Evolutionary conservation across 768 basidiomycete species (phyloP).

Genomic region (Leucosporidium creatinivorum): DNA sequence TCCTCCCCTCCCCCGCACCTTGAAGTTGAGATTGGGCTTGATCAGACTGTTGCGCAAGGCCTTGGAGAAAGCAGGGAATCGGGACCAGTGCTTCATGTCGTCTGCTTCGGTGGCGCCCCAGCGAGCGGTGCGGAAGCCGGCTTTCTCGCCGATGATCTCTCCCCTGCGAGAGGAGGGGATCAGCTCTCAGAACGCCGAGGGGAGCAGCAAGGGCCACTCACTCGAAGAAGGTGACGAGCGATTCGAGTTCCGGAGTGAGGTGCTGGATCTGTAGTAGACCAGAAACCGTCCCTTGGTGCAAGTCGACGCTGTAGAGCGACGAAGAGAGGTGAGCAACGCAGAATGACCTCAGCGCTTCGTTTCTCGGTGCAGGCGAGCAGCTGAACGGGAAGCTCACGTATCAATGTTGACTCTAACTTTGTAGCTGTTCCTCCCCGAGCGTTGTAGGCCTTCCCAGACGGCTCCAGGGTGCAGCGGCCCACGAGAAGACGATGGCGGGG

Average conservation of each 20-base stretch:
- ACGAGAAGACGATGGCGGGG: slow-evolving; percentile 35
- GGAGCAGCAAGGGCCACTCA: not conserved
- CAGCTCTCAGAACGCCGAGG: not conserved
- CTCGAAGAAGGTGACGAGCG: slow-evolving; percentile 32
- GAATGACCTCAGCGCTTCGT: too few relatives aligned
- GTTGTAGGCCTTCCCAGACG: slow-evolving; percentile 82
- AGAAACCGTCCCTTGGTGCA: slow-evolving; percentile 72
- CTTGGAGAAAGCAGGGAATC: slow-evolving; percentile 55
- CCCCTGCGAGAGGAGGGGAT: slow-evolving; percentile 5
- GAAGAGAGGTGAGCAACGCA: too few relatives aligned
- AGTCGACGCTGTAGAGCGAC: slow-evolving; percentile 60
- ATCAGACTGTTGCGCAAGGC: slow-evolving; percentile 64
- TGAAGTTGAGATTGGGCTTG: slow-evolving; percentile 66
- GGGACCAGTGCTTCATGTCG: slow-evolving; percentile 88
- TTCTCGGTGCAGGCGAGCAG: too few relatives aligned
- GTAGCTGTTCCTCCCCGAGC: slow-evolving; percentile 87
- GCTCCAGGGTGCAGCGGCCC: slow-evolving; percentile 60
- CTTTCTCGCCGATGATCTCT: slow-evolving; percentile 45
- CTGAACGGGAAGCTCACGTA: too few relatives aligned
- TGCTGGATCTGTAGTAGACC: slow-evolving; percentile 91
- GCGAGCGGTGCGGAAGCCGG: slow-evolving; percentile 77
- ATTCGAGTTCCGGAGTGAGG: slow-evolving; percentile 42
- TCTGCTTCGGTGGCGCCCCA: slow-evolving; percentile 88
- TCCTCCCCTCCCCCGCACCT: slow-evolving; percentile 42
- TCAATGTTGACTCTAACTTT: slow-evolving; percentile 81